Evolutionary conservation across 495 filamentous ascomycete genomes (phyloP).

Genomic region (Friedmanniomyces endolithicus): DNA sequence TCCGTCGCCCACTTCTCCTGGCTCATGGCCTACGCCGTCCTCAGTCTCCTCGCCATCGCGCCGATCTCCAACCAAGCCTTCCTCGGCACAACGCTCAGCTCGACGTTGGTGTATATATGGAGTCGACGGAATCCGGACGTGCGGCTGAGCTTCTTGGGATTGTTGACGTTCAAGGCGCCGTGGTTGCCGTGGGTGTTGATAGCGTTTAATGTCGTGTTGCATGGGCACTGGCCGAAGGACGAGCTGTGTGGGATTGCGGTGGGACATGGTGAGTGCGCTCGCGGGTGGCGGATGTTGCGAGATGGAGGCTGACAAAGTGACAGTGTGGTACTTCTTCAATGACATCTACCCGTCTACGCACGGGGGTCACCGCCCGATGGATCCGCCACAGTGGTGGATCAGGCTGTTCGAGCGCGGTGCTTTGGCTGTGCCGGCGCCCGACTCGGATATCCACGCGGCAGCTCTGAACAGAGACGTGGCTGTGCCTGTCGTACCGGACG

Average conservation of each 20-base stretch:
- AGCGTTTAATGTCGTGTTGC: slow-evolving; percentile 72
- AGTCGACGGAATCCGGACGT: slow-evolving; percentile 87
- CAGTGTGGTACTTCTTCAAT: slow-evolving; percentile 93
- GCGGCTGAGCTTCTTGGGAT: slow-evolving; percentile 74
- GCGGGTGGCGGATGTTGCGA: neutral
- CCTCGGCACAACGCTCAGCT: slow-evolving; percentile 78
- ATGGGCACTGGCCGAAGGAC: slow-evolving; percentile 81
- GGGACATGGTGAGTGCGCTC: slow-evolving; percentile 55
- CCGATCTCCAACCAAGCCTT: slow-evolving; percentile 81
- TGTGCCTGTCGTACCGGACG: slow-evolving; percentile 18
- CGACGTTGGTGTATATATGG: slow-evolving; percentile 96
- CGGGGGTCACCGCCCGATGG: slow-evolving; percentile 70
- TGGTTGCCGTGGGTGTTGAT: slow-evolving; percentile 96
- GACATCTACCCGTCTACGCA: slow-evolving; percentile 91
- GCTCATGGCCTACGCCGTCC: slow-evolving; percentile 74
- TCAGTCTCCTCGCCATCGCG: slow-evolving; percentile 63
- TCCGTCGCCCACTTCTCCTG: slow-evolving; percentile 90
- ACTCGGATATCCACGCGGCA: slow-evolving; percentile 17
- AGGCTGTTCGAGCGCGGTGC: slow-evolving; percentile 56
- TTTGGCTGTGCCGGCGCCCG: slow-evolving; percentile 9
- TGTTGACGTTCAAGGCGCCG: slow-evolving; percentile 84
- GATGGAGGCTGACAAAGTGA: neutral
- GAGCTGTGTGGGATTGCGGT: slow-evolving; percentile 89
- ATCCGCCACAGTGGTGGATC: slow-evolving; percentile 86
- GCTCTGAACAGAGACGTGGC: slow-evolving; percentile 19